Evolutionary conservation across 306 rosid species (phyloP).

Genomic region (Lathyrus tuberosus): DNA sequence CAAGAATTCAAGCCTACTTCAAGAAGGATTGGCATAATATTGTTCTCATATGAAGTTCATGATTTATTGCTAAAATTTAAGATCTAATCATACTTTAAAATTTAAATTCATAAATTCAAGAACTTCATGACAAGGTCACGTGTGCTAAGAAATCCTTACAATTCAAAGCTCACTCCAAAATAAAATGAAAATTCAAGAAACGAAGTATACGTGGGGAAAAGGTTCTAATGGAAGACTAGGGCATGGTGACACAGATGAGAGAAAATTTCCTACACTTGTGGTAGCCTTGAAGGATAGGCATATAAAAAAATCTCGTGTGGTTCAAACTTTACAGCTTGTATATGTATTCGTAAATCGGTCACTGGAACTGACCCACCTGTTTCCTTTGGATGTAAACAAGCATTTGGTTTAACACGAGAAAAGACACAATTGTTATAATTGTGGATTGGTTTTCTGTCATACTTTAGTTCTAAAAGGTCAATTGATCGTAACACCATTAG

Average conservation of each 20-base stretch:
- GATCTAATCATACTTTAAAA: too few relatives aligned
- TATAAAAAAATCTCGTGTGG: slow-evolving; percentile 83
- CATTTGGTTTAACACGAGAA: slow-evolving; percentile 84
- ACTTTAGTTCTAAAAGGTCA: slow-evolving; percentile 79
- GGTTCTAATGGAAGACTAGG: slow-evolving; percentile 94
- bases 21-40: too few relatives aligned
- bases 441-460: slow-evolving; percentile 59
- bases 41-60: too few relatives aligned
- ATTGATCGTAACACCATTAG: too few relatives aligned
- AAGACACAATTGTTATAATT: slow-evolving; percentile 32
- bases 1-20: too few relatives aligned
- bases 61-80: too few relatives aligned
- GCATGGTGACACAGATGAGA: slow-evolving; percentile 73
- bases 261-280: slow-evolving; percentile 72
- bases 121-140: too few relatives aligned
- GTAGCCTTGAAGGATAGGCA: slow-evolving; percentile 74
- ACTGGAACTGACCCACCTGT: slow-evolving; percentile 72
- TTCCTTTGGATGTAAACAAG: slow-evolving; percentile 79
- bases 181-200: too few relatives aligned
- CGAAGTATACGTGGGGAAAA: slow-evolving; percentile 88
- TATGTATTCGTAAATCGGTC: slow-evolving; percentile 77
- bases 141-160: too few relatives aligned
- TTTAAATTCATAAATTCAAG: too few relatives aligned
- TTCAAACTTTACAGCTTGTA: slow-evolving; percentile 73
- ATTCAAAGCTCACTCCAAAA: too few relatives aligned